Base-by-base conservation (phyloP, 768 basidiomycete genomes). In the Mycena latifolia region DNA sequence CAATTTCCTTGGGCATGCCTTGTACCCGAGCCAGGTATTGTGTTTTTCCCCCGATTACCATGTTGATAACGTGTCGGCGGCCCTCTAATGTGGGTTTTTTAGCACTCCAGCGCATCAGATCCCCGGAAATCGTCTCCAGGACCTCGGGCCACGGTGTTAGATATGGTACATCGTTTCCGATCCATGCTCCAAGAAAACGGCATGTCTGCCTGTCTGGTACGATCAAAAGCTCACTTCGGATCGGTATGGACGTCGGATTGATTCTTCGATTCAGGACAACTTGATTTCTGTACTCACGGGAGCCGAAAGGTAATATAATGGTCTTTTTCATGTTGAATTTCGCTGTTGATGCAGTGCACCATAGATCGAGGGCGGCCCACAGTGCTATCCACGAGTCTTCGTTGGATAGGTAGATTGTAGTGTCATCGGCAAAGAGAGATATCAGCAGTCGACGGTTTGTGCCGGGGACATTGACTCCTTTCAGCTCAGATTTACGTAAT, bases 331-430 rank as follows among this genome's bases (percentile, higher is more conserved):
- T 33, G n/a, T 35, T 52, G 31, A 35, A 52, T 52, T 29, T 33
- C 35, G 51, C 51, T 15, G 51, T 52, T 52, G 51, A 52, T 20
- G 51, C 51, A n/a, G 51, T 52, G 31, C 51, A 52, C 51, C 51
- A 52, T 3, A 31, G 27, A 31, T 52, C 51, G 15, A 52, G 51
- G 51, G 35, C 35, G 5, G 10, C 35, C 51, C 51, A 52, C 27
- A 52, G 51, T 17, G 5, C 31, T 31, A 15, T 52, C 51, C 51
- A 52, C 7, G 51, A 52, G 51, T 52, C 51, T 45, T 14, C 22
- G 22, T 45, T 45, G 43, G 43, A 45, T 4, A 45, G 43, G 15
- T 37, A 37, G 15, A 37, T 37, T 17, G 37, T 37, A 9, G 37
- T 37, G 37, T 37, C 37, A 14, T 37, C 37, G 15, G 37, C 37